Evolutionary conservation across 768 basidiomycete species (phyloP).

Genomic region (Dictyophora rubrovolvata): DNA sequence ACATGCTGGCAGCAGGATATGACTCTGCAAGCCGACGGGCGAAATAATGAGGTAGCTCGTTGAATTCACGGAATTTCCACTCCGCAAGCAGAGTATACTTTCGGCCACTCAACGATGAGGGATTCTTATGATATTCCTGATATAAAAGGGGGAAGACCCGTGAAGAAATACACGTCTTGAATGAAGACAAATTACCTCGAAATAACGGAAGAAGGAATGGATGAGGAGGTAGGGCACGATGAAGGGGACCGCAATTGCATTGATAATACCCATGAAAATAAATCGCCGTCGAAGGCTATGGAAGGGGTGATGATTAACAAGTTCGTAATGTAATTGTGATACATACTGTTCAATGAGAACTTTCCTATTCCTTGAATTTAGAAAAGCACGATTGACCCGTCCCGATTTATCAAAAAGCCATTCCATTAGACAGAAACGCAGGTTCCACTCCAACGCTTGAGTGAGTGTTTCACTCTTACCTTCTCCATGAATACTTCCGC

Average conservation of each 20-base stretch:
- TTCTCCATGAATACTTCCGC: constrained; percentile 25
- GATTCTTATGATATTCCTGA: constrained; percentile 98
- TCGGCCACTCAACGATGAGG: constrained; percentile 85
- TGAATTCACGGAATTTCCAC: constrained; percentile 99
- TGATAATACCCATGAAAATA: constrained; percentile 94
- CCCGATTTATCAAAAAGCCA: constrained; percentile 91
- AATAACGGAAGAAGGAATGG: constrained; percentile 99
- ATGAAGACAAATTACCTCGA: constrained; percentile 56
- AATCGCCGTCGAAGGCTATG: constrained; percentile 72
- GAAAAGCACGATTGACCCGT: constrained; percentile 80
- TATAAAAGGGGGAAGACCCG: neutral
- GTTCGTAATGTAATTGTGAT: neutral
- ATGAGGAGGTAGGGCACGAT: constrained; percentile 93
- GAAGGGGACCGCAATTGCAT: constrained; percentile 92
- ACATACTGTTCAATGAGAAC: constrained; percentile 77
- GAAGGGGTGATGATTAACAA: constrained; percentile 3
- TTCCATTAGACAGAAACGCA: constrained; percentile 90
- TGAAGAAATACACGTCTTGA: neutral
- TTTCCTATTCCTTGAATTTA: constrained; percentile 72
- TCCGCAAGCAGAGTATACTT: constrained; percentile 90
- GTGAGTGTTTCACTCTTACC: constrained; percentile 77
- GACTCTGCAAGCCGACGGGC: constrained; percentile 76
- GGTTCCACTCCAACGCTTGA: constrained; percentile 92
- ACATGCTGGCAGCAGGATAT: constrained; percentile 84
- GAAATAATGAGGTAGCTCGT: constrained; percentile 93